Base-by-base conservation (phyloP, 2,329 filamentous ascomycete genomes). In the Calycina herbarum region DNA sequence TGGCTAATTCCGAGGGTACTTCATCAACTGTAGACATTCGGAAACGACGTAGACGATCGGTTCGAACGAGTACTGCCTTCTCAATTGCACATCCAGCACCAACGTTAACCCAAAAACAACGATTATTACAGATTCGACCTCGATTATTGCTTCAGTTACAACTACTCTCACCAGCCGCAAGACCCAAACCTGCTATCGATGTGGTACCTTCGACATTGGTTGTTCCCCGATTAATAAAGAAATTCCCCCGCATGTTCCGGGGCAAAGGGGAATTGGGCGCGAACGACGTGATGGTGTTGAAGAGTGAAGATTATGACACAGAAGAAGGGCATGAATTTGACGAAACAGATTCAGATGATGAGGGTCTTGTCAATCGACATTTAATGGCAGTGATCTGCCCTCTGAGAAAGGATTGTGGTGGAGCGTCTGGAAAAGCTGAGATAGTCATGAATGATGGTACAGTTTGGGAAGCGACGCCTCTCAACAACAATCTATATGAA, bases 71-170 rank as follows among this genome's bases (percentile, higher is more conserved):
- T 73, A 91, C 88, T 2, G 83, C 82, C 6, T 93, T 85, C 75
- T 82, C 86, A 62, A 81, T 93, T 51, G 90, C 89, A 56, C 89
- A 90, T 69, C 89, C 91, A 0, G 82, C 89, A 66, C 81, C 89
- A 68, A 80, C 83, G 72, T 74, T 85, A 67, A 78, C 83, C 69
- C 80, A 82, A 73, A 84, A 88, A 73, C 90, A 89, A 73, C 69
- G 70, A n/a, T 66, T 77, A 13, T 81, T 90, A 15, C 86, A 89
- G 71, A 81, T 90, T 35, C 85, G 89, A 17, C 89, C 90, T 11
- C 86, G 86, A 62, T 79, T 93, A 20, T 79, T 93, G 5, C 82
- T 94, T 5, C 91, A 94, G 76, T 79, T 94, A 17, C 91, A 93
- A 73, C 83, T 86, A 65, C 76, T 92, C n/a, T 81, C 83, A 1